Base-by-base conservation (phyloP, 805 yeast species). In the Yarrowia hollandica region DNA sequence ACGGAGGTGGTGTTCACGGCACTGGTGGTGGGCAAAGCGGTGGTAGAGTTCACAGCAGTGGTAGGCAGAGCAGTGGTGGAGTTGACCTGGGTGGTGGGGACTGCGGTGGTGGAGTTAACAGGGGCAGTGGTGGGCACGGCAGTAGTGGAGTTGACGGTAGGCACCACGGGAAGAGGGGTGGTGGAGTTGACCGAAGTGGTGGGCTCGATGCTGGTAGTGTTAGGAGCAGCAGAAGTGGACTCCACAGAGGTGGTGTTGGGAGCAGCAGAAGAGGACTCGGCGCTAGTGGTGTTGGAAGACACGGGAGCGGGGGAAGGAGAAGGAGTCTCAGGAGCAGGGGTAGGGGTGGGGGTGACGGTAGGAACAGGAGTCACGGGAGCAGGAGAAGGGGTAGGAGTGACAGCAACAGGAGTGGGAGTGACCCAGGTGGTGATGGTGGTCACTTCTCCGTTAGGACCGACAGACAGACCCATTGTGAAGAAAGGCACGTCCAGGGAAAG, bases 381-480 rank as follows among this genome's bases (percentile, higher is more conserved):
- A 18, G 50, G 16, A 10, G n/a, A 4, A 8, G 50, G 33, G 5
- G 31, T 10, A 18, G 50, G 22, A 10, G 50, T 18, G 4, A 18
- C 23, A 4, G 34, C 25, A 18, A 31, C 34, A 4, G 52, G 52
- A 10, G 52, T 16, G 28, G 52, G 52, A 19, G 52, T 44, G n/a
- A 44, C 52, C 19, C 28, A 25, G 14, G 52, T 44, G 9, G 52
- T 44, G n/a, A 44, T 44, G 18, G 52, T 44, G 8, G 25, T 19
- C 8, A 44, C 35, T 35, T 28, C 14, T 14, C 52, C 52, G 26
- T 44, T 26, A 19, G 52, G 52, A 28, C 52, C 52, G n/a, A 44
- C 28, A 14, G 52, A 44, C 15, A 44, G 52, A 28, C 52, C 52
- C 35, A 44, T 28, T 14, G 52, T 44, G 35, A 44, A 44, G 35